A percentile compares a stretch with the other conserved stretches of the same genome.
phyloP scores from a whole-genome alignment of 805 yeast genomes.

The Spathaspora girioi region DNA sequence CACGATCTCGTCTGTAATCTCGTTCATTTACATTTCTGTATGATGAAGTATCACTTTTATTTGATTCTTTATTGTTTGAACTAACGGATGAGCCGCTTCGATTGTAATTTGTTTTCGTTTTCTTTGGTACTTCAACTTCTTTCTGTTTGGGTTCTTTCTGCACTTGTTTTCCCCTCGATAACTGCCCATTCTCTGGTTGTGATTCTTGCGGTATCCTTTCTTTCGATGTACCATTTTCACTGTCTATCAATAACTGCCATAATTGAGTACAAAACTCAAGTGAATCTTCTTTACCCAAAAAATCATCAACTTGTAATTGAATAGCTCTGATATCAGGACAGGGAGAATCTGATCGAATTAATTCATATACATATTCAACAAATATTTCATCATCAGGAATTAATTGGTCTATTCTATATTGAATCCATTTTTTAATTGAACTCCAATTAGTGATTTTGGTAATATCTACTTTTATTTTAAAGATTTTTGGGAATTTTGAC shows the following conservation, averaged over 20 bases:
- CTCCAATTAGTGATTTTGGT: slow-evolving; percentile 31
- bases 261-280: slow-evolving; percentile 35
- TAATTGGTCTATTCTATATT: slow-evolving; percentile 23
- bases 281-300: slow-evolving; percentile 40
- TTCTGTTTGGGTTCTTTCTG: background rate
- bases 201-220: slow-evolving; percentile 3
- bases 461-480: slow-evolving; percentile 23
- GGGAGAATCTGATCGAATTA: slow-evolving; percentile 29
- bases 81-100: slow-evolving; percentile 10
- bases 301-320: slow-evolving; percentile 42
- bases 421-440: slow-evolving; percentile 41
- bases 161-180: background rate
- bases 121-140: background rate
- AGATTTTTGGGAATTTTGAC: slow-evolving; percentile 32
- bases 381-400: slow-evolving; percentile 53
- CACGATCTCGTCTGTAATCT: slow-evolving; percentile 8
- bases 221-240: slow-evolving; percentile 23
- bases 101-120: slow-evolving; percentile 23
- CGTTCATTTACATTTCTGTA: slow-evolving; percentile 1
- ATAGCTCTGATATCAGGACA: slow-evolving; percentile 38
- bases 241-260: slow-evolving; percentile 43
- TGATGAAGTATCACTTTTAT: background rate
- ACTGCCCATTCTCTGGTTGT: slow-evolving; percentile 5
- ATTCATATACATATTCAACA: slow-evolving; percentile 42
- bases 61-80: background rate